Conservation (phyloP, 2,329 filamentous ascomycete species). For the Botrytis galanthina region DNA sequence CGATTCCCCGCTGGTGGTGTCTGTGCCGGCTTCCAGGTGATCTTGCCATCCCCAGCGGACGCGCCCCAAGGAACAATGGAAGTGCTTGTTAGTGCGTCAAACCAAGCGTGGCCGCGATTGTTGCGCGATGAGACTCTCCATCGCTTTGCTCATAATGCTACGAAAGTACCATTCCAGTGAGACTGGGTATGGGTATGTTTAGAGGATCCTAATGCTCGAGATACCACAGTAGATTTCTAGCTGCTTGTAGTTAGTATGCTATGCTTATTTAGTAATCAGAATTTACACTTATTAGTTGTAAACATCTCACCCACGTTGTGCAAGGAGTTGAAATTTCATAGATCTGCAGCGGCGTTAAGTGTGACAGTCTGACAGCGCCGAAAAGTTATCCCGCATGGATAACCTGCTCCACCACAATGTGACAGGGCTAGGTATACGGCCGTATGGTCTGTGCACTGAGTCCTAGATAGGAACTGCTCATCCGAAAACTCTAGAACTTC, state of each 20-base stretch:
- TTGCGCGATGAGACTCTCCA: conserved; percentile 2
- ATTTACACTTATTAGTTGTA: not conserved
- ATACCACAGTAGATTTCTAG: not conserved
- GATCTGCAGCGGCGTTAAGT: not conserved
- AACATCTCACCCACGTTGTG: not conserved
- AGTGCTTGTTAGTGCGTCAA: conserved; percentile 9
- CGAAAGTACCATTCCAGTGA: conserved; percentile 13
- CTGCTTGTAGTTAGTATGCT: not conserved
- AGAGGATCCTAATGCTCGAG: not conserved
- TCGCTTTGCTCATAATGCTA: conserved; percentile 12
- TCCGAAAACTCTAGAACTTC: not conserved
- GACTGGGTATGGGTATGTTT: not conserved
- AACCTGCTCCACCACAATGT: not conserved
- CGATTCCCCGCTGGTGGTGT: conserved; percentile 1
- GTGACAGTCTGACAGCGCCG: not conserved
- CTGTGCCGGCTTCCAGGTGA: conserved; percentile 9
- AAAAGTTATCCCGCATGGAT: not conserved
- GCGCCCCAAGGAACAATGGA: conserved; percentile 10
- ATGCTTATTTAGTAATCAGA: not conserved
- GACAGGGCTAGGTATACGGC: not conserved
- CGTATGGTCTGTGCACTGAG: not conserved
- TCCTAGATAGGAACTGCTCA: not conserved
- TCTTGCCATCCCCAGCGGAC: conserved; percentile 5
- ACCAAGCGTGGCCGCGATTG: conserved; percentile 8
- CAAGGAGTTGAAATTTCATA: not conserved